Evolutionary conservation across 1,284 basidiomycete genomes (phyloP), one percentile per base, ranked within the genome.

Genomic region (Irpex rosettiformis): DNA sequence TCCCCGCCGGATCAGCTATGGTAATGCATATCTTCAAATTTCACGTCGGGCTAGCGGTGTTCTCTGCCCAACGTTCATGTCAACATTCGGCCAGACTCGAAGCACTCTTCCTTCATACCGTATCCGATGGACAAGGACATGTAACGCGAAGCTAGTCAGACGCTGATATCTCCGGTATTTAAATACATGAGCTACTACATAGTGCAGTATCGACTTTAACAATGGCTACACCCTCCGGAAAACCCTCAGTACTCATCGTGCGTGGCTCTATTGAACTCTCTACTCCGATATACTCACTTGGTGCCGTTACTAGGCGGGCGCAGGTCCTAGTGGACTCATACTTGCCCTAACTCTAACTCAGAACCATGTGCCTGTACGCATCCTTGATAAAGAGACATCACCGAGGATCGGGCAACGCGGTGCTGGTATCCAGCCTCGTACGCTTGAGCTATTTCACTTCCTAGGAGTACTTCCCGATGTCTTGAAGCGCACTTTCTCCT

Each of bases 291-390:
- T 5, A 45, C 43, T 45, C 8, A 45, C 43, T 18, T 45, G 11
- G n/a, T 43, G 13, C 13, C 2, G 6, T 21, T 30, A 48, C 18
- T n/a, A 70, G 69, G 62, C 64, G 25, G 69, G 68, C 22, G 61
- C 65, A 4, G 68, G 68, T 1, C 69, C 69, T 33, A 55, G 65
- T 16, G 67, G 69, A 2, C 63, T 70, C 11, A 60, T 68, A 25
- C 52, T 65, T 22, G 67, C 69, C 2, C 54, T 70, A 13, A 57
- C 58, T 16, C 60, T 69, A 22, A 55, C 49, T 42, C 49, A 52
- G 57, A 69, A 63, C 53, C 65, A 64, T 43, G 49, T 60, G 11
- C 59, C 59, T 13, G 55, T 60, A 10, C 58, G 55, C 21, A 45
- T 59, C 52, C 52, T 59, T 18, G 69, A 71, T 27, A 60, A 57